Evolutionary conservation across 352 stramenopile species (phyloP).

Genomic region (Thalassiosira ordinaria): DNA sequence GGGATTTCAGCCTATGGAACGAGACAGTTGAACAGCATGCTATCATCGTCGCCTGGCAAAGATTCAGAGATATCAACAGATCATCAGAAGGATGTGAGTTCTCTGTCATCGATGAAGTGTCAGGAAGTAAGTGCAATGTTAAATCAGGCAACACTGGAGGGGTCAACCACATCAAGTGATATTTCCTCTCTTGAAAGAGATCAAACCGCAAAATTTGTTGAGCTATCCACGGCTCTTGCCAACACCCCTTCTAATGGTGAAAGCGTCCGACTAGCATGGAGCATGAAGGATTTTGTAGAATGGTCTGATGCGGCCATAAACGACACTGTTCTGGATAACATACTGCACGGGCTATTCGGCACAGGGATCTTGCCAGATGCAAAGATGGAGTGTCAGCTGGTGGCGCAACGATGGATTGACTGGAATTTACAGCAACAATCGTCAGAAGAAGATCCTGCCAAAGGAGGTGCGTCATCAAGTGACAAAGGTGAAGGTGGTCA

Average conservation of each 20-base stretch:
- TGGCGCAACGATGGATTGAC: conserved; percentile 70
- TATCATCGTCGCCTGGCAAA: neutral
- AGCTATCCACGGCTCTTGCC: conserved; percentile 9
- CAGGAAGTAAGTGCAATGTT: conserved; percentile 37
- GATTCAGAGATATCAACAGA: neutral
- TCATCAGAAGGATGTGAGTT: neutral
- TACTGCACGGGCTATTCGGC: conserved; percentile 75
- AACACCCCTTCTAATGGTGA: conserved; percentile 7
- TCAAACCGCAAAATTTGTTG: conserved; percentile 21
- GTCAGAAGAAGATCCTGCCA: neutral
- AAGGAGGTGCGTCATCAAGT: neutral
- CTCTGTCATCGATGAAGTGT: conserved; percentile 20
- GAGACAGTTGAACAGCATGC: neutral
- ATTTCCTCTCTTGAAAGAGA: conserved; percentile 4
- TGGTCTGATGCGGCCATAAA: conserved; percentile 69
- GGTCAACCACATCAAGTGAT: neutral
- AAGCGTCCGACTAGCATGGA: conserved; percentile 33
- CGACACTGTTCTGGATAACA: conserved; percentile 64
- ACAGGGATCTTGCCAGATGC: conserved; percentile 69
- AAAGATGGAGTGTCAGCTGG: conserved; percentile 67
- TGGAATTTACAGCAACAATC: conserved; percentile 63
- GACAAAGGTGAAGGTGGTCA: conserved; percentile 10
- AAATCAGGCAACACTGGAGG: conserved; percentile 2
- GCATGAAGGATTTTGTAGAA: conserved; percentile 69
- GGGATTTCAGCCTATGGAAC: conserved; percentile 1